These are phyloP conservation scores for Lichtheimia ornata DNA, from an alignment of 371 early-diverging fungal genomes.

Conservation along the genomic window DNA sequence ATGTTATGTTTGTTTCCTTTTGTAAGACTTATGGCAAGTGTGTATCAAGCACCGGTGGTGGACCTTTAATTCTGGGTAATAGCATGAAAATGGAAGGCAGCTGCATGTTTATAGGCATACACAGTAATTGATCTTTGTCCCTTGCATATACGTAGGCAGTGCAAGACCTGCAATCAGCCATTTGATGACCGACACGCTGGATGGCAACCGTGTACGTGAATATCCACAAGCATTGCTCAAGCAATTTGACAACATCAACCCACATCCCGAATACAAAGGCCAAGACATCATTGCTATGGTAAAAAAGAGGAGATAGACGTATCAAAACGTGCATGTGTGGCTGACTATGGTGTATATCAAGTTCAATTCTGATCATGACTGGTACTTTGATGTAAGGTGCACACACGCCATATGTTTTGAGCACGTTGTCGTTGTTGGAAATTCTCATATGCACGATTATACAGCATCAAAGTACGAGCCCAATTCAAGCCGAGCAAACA, in stretches of 20 bases:
- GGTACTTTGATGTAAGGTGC: conserved; percentile 3
- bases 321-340: not conserved
- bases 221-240: conserved; percentile 6
- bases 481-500: not conserved
- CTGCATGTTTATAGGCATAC: too few relatives aligned
- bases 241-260: not conserved
- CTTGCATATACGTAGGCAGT: not conserved
- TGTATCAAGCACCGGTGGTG: too few relatives aligned
- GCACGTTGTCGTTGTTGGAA: too few relatives aligned
- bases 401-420: too few relatives aligned
- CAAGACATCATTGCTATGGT: not conserved
- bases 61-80: too few relatives aligned
- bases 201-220: conserved; percentile 3
- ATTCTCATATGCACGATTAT: too few relatives aligned
- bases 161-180: not conserved
- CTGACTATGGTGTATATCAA: not conserved
- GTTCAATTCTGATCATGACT: not conserved
- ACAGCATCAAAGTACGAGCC: not conserved
- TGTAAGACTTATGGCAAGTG: too few relatives aligned
- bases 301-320: not conserved
- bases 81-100: too few relatives aligned
- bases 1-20: too few relatives aligned
- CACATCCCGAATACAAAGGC: not conserved
- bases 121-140: too few relatives aligned
- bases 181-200: conserved; percentile 2